Evolutionary conservation across 805 yeast species (phyloP).

Genomic region (Komagataella kurtzmanii): DNA sequence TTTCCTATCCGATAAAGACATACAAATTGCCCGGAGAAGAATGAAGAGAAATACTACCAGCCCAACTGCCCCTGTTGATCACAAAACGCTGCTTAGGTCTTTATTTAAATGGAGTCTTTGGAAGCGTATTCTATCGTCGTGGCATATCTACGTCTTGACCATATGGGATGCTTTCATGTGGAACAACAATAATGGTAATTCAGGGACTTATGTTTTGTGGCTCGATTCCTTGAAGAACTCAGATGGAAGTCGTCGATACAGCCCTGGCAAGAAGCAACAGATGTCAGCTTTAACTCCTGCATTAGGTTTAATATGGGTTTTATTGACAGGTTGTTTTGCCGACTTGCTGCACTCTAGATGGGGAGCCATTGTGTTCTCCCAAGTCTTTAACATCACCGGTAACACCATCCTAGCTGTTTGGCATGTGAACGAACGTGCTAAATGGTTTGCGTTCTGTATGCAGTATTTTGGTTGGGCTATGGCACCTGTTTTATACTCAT

Average conservation of each 20-base stretch:
- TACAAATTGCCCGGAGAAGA: slow-evolving; percentile 31
- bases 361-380: slow-evolving; percentile 23
- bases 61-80: not conserved
- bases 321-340: slow-evolving; percentile 32
- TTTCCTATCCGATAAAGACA: slow-evolving; percentile 39
- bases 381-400: slow-evolving; percentile 19
- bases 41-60: slow-evolving; percentile 16
- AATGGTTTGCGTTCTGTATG: slow-evolving; percentile 10
- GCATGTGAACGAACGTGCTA: slow-evolving; percentile 8
- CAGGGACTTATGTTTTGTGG: slow-evolving; percentile 54
- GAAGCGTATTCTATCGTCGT: slow-evolving; percentile 36
- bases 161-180: slow-evolving; percentile 46
- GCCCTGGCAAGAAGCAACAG: slow-evolving; percentile 31
- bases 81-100: slow-evolving; percentile 7
- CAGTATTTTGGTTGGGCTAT: slow-evolving; percentile 7
- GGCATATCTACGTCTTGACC: slow-evolving; percentile 48
- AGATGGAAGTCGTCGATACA: slow-evolving; percentile 15
- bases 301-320: slow-evolving; percentile 37
- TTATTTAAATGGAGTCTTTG: slow-evolving; percentile 31
- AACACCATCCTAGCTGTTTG: slow-evolving; percentile 12
- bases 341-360: slow-evolving; percentile 40
- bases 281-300: slow-evolving; percentile 45
- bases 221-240: slow-evolving; percentile 27
- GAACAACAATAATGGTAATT: slow-evolving; percentile 44
- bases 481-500: slow-evolving; percentile 8